Conservation (phyloP, 2,329 filamentous ascomycete genomes). For the Rhytidhysteron rufulum region DNA sequence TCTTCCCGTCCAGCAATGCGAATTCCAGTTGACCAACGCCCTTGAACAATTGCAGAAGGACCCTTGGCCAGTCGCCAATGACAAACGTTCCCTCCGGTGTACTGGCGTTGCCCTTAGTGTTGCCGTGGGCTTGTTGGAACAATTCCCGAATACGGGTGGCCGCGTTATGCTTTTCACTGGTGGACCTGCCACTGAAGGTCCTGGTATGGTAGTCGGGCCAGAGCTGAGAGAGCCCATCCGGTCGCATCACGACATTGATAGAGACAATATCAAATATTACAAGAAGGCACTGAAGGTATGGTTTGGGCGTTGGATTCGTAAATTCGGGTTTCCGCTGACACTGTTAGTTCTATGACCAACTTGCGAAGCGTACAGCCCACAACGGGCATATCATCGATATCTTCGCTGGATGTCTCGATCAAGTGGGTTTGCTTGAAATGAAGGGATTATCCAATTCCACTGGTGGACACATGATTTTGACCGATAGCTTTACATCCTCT, state of each 20-base stretch:
- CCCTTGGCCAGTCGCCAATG: conserved; percentile 93
- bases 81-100: conserved; percentile 84
- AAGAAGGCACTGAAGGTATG: conserved; percentile 94
- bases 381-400: conserved; percentile 98
- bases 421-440: conserved; percentile 97
- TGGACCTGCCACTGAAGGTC: conserved; percentile 90
- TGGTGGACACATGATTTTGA: conserved; percentile 96
- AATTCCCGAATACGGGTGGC: conserved; percentile 91
- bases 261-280: conserved; percentile 99
- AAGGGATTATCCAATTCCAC: conserved; percentile 95
- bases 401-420: conserved; percentile 94
- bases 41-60: conserved; percentile 95
- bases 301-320: not conserved
- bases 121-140: conserved; percentile 86
- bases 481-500: conserved; percentile 96
- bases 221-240: conserved; percentile 95
- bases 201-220: conserved; percentile 92
- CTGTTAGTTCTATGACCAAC: conserved; percentile 79
- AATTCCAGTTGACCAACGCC: conserved; percentile 95
- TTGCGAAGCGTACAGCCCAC: conserved; percentile 90
- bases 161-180: conserved; percentile 97
- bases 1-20: conserved; percentile 88
- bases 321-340: conserved; percentile 7
- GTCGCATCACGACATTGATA: conserved; percentile 97
- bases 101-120: conserved; percentile 96